Evolutionary conservation across 2,329 filamentous ascomycete species (phyloP), one percentile per base, ranked within the genome.

Genomic region (Monilinia vaccinii-corymbosi): DNA sequence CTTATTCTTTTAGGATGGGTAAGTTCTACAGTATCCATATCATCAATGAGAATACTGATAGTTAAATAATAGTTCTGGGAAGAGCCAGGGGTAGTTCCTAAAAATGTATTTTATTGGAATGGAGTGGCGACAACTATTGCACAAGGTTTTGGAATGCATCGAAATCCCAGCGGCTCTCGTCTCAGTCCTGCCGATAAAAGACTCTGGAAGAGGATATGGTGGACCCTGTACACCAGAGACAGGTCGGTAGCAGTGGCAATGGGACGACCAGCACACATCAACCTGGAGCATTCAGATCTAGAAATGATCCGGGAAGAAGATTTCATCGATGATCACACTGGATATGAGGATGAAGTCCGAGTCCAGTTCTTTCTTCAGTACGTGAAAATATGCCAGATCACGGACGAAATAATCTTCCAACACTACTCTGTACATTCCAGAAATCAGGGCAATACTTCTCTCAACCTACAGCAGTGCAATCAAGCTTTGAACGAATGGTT

Each of bases 71-170:
- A 93, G 93, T 97, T 97, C 74, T 97, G 93, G 93, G 93, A 97
- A 76, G 93, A 92, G 0, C 93, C 93, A 8, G 93, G 97, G 76
- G 93, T 97, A 74, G 93, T 97, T 25, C 97, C 94, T 6, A 97
- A 97, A 73, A 97, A 97, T 68, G 93, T 97, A n/a, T 97, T 97
- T 71, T 97, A 97, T 77, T 97, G 93, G 93, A 97, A 87, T 60
- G 82, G 93, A 64, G 91, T 97, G 49, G 93, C 93, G 50, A 96
- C 91, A 51, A 92, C 96, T 51, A 91, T 97, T 44, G 93, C 93
- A 5, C 93, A 97, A 71, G 94, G 94, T 18, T 96, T 92, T 5
- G 93, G 93, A 51, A 97, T 97, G 93, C 93, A 97, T 73, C 83
- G 94, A 70, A 96, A 90, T 67, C 93, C 97, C 55, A 93, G 97